Base-by-base conservation (phyloP, 805 yeast genomes). In the Scheffersomyces lignosus region DNA sequence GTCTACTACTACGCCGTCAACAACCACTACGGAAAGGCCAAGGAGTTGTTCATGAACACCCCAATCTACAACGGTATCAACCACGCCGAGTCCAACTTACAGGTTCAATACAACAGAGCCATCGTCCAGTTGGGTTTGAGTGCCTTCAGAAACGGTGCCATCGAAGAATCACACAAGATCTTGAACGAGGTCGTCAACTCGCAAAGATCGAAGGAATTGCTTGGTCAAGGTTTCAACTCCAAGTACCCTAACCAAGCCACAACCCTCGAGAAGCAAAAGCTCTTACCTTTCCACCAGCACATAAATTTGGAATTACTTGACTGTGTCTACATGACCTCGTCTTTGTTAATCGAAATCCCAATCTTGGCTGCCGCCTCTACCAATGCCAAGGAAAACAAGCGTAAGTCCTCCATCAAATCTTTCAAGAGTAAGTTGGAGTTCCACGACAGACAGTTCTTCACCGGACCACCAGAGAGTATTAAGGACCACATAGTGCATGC, bases 271-370 rank as follows among this genome's bases (percentile, higher is more conserved):
- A 79, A 74, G 54, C 91, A 83, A 66, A 81, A 90, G 60, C 77
- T 89, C 60, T 74, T 93, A 60, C 99, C 99, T 41, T 93, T 85
- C 83, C 99, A 93, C 70, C 89, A 88, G 86, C 99, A 93, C 69
- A 91, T 93, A 64, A 93, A 93, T 67, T 73, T 91, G 52, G 98
- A 95, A 72, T 79, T 93, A 55, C 76, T 93, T 48, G 99, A 93
- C 68, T 85, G 95, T 60, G 96, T 87, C 32, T 91, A 84, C 75
- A 78, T 89, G 73, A 93, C 98, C 9, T 75, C 87, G 40, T 87
- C 96, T 20, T 71, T 93, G 65, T 77, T 93, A 58, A 78, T 87
- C 49, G 99, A 95, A 71, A 82, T 93, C 43, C 99, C 99, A 25
- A 80, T 78, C 56, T 79, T 88, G 52, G 73, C 71, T 71, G 95